Percentiles rank a stretch among this genome's conserved stretches.
Evolutionary conservation across 495 filamentous ascomycete genomes (phyloP).

Genomic region (Chaetomidium leptoderma): DNA sequence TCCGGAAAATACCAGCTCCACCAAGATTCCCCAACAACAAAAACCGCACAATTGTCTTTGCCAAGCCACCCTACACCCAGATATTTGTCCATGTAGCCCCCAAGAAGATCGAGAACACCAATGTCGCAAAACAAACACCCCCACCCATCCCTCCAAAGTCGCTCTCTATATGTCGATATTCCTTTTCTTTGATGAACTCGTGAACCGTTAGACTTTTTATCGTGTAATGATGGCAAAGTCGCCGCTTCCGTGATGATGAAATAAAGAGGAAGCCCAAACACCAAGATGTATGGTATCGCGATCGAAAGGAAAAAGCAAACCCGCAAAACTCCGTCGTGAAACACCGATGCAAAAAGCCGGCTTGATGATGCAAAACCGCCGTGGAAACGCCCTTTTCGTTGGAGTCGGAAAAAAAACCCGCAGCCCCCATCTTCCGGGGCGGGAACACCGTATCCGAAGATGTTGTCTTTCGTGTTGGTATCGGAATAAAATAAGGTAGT

Average conservation of each 20-base stretch:
- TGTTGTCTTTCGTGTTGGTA: constrained; percentile 20
- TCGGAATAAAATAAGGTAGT: constrained; percentile 25
- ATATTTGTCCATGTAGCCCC: constrained; percentile 29
- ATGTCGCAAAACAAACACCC: constrained; percentile 24
- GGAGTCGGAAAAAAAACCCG: constrained; percentile 16
- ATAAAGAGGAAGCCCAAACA: constrained; percentile 23
- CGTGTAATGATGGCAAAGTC: constrained; percentile 31
- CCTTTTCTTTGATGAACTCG: constrained; percentile 37
- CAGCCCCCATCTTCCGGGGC: constrained; percentile 33
- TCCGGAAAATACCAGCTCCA: constrained; percentile 19
- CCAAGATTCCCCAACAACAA: constrained; percentile 25
- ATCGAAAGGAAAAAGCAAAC: constrained; percentile 26
- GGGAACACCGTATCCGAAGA: constrained; percentile 28
- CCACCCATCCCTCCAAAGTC: constrained; percentile 18
- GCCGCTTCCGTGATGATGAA: constrained; percentile 35
- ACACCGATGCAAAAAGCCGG: constrained; percentile 35
- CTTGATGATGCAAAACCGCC: constrained; percentile 35
- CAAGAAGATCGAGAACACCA: constrained; percentile 29
- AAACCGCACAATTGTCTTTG: constrained; percentile 30
- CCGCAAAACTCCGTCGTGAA: constrained; percentile 34
- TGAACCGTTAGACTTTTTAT: constrained; percentile 39
- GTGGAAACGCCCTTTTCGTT: constrained; percentile 33
- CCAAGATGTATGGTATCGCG: constrained; percentile 35
- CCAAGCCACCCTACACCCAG: constrained; percentile 24
- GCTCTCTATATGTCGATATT: constrained; percentile 38